Evolutionary conservation across 176 grass and related monocot genomes (phyloP), one percentile per base, ranked within the genome.

Genomic region (Oryza meyeriana): DNA sequence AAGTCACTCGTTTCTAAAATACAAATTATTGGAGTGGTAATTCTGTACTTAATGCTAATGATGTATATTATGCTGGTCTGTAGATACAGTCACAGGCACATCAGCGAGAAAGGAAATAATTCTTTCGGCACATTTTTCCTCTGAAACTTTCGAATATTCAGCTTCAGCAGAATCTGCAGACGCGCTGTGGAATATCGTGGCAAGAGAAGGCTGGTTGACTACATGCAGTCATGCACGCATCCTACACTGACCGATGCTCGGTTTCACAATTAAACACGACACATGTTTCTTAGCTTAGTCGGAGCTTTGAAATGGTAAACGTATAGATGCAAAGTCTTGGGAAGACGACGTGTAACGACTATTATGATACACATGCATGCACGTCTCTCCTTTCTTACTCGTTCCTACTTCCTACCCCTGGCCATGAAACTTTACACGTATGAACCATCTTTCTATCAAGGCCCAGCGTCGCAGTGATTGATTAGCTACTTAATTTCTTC

Each of bases 311-410:
- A 73, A 24, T 11, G 81, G 81, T 80, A 80, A 85, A 5, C 71
- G 39, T 41, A 39, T 41, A 13, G 59, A 31, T 28, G 39, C 66
- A 18, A 68, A 57, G 81, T 89, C 87, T 69, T 20, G 36, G 24
- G 86, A 89, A 1, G 30, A 69, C 48, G 81, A 89, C 87, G 87
- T 80, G 76, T 52, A 85, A 81, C 70, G 62, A 79, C 82, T 55
- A 10, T 36, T 48, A 27, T 32, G 6, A 57, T 13, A 2, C 20
- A 31, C 79, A 81, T 25, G 30, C 76, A 69, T 4, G 62, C 63
- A 84, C 81, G 81, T 64, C 75, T 85, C 81, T 68, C 32, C 45
- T 35, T 30, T 57, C 12, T 47, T 55, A 1, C 39, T 8, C 26
- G 62, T 75, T 32, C 69, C 11, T 14, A 7, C 62, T 31, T 72